Conservation (phyloP, 768 basidiomycete genomes). For the Omphalotus guepiniiformis region DNA sequence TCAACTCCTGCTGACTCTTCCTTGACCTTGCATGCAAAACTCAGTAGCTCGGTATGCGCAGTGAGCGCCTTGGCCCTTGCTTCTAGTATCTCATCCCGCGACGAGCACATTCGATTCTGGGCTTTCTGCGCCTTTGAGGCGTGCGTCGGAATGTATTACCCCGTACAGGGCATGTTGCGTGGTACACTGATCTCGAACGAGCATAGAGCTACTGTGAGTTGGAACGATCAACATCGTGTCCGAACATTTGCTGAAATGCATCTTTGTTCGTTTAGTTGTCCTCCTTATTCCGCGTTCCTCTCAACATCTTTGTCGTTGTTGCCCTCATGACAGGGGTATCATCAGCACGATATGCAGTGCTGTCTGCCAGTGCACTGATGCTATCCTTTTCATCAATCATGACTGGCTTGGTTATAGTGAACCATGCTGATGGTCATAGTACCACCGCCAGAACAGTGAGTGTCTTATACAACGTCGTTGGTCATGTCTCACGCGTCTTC, state of each 20-base stretch:
- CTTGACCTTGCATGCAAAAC: conserved; percentile 59
- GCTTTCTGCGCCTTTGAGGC: conserved; percentile 73
- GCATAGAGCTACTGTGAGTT: conserved; percentile 65
- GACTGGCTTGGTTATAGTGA: conserved; percentile 37
- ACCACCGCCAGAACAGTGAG: neutral
- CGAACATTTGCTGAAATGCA: neutral
- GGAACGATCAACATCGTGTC: too few relatives aligned
- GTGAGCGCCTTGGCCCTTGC: conserved; percentile 54
- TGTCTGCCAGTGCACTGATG: conserved; percentile 43
- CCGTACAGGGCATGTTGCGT: conserved; percentile 70
- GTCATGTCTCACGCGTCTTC: too few relatives aligned
- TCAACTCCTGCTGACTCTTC: conserved; percentile 25
- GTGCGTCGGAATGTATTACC: conserved; percentile 78
- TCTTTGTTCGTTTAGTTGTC: conserved; percentile 43
- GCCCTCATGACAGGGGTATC: conserved; percentile 67
- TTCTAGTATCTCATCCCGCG: conserved; percentile 36
- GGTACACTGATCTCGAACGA: conserved; percentile 66
- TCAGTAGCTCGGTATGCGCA: conserved; percentile 61
- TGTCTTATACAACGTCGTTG: neutral
- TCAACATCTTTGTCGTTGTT: conserved; percentile 70
- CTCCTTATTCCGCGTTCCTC: conserved; percentile 68
- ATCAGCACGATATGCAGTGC: conserved; percentile 51
- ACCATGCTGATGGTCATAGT: conserved; percentile 18
- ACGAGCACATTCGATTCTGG: conserved; percentile 57
- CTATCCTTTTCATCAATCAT: conserved; percentile 43